Evolutionary conservation across 108 stramenopile species (phyloP), one percentile per base, ranked within the genome.

Genomic region (Cyclotella baltica): DNA sequence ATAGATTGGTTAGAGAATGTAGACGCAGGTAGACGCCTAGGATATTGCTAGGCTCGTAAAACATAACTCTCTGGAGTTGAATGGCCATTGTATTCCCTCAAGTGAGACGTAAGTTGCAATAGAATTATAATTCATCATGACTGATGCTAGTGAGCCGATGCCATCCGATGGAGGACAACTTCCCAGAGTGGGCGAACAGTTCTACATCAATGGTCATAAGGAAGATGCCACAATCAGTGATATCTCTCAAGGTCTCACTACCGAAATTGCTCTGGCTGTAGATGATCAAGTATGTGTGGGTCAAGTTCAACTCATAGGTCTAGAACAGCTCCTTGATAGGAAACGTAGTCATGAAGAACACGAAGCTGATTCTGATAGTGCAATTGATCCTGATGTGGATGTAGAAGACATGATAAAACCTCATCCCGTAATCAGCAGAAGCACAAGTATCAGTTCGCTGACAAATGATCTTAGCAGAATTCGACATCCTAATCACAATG

Each of bases 211-310:
- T 6, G n/a, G n/a, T n/a, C n/a, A 48, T 0, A 25, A 56, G 20
- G 55, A 56, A 56, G 55, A 56, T 25, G n/a, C 23, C 55, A 25
- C 25, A 25, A 11, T 56, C 2, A 27, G 25, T 56, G 55, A 56
- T 5, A 56, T 56, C 22, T 56, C 55, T 5, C 55, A 56, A 5
- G 55, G 55, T 56, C 20, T 56, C 23, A 56, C 55, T 27, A 56
- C 55, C 11, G 55, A n/a, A 27, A 56, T 56, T 23, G 55, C 23
- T 27, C 11, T 56, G 20, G 55, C 55, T 56, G 55, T 56, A 2
- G 55, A 56, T 5, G 55, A 56, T 56, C 55, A 56, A 27, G 55
- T 56, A 23, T 27, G 25, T 25, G 20, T 56, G 2, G 20, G 55
- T 25, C 22, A 56, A 56, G 55, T 56, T 22, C 55, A 25, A 2